These are phyloP conservation scores for Kwoniella dendrophila DNA, from an alignment of 768 basidiomycete species.

Conservation along the genomic window DNA sequence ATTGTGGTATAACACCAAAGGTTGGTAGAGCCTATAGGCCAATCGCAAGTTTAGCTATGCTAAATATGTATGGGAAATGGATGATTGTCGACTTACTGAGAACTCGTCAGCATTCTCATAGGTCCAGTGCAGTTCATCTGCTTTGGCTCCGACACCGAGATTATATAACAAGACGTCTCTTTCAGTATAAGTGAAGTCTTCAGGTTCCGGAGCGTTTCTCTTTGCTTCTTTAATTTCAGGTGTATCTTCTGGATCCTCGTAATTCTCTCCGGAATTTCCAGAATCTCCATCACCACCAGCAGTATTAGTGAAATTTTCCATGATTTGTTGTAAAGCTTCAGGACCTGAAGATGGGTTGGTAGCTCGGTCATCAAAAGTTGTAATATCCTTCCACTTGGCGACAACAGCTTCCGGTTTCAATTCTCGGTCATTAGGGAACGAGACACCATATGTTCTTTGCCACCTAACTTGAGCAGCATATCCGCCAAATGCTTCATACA, in stretches of 20 bases:
- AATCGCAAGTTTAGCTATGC: background rate
- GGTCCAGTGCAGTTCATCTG: conserved; percentile 85
- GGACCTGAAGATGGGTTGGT: conserved; percentile 74
- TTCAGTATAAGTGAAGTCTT: conserved; percentile 76
- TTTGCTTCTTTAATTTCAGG: conserved; percentile 81
- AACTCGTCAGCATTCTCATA: conserved; percentile 89
- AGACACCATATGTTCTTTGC: conserved; percentile 74
- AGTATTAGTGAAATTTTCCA: conserved; percentile 65
- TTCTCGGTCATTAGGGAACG: conserved; percentile 74
- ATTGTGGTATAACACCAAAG: conserved; percentile 93
- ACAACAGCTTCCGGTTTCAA: conserved; percentile 79
- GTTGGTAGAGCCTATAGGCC: conserved; percentile 76
- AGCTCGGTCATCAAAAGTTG: conserved; percentile 79
- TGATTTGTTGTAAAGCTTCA: conserved; percentile 74
- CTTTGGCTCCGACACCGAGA: conserved; percentile 89
- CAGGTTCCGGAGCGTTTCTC: conserved; percentile 60
- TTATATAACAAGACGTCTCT: conserved; percentile 94
- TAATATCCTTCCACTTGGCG: conserved; percentile 78
- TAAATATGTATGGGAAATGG: no score
- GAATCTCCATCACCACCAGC: conserved; percentile 34
- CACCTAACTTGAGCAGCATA: conserved; percentile 92
- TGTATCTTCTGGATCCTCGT: conserved; percentile 76
- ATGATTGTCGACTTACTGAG: conserved; percentile 37
- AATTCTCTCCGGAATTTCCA: conserved; percentile 18
- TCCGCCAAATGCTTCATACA: conserved; percentile 87